These are phyloP conservation scores for Myrica gale DNA, from an alignment of 306 rosid genomes.

Conservation along the genomic window DNA sequence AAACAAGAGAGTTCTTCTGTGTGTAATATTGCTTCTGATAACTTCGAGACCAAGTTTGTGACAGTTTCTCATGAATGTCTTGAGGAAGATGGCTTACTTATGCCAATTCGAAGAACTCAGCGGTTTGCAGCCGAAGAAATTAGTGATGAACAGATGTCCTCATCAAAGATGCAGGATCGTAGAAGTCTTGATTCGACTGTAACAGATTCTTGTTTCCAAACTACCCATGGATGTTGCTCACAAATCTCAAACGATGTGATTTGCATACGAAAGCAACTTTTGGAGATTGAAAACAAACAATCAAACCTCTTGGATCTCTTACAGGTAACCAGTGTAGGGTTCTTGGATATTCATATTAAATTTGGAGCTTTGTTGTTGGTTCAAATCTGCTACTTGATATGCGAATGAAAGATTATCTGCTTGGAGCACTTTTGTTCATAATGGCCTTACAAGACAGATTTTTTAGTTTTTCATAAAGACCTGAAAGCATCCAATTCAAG, in stretches of 20 bases:
- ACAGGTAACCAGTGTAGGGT: slow-evolving; percentile 47
- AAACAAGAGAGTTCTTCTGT: slow-evolving; percentile 76
- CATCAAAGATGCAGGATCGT: slow-evolving; percentile 45
- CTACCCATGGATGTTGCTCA: slow-evolving; percentile 50
- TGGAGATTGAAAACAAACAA: slow-evolving; percentile 74
- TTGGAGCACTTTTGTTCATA: background rate
- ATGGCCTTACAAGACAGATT: background rate
- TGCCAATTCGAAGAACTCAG: slow-evolving; percentile 43
- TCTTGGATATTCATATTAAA: background rate
- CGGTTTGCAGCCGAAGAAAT: slow-evolving; percentile 41
- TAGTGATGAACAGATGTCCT: slow-evolving; percentile 42
- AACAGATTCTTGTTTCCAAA: slow-evolving; percentile 51
- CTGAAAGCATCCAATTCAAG: background rate
- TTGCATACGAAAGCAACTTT: slow-evolving; percentile 66
- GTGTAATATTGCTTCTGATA: slow-evolving; percentile 49
- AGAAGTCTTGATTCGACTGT: slow-evolving; percentile 65
- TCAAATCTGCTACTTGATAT: slow-evolving; percentile 8
- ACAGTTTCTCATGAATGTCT: slow-evolving; percentile 51
- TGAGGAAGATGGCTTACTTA: slow-evolving; percentile 33
- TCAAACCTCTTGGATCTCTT: slow-evolving; percentile 63
- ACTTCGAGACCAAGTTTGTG: slow-evolving; percentile 49
- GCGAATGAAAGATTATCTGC: background rate
- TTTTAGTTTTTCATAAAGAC: background rate
- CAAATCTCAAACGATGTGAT: slow-evolving; percentile 63
- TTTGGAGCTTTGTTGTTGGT: background rate